Evolutionary conservation across 495 filamentous ascomycete genomes (phyloP), one percentile per base, ranked within the genome.

Genomic region (Bombardia bombarda): DNA sequence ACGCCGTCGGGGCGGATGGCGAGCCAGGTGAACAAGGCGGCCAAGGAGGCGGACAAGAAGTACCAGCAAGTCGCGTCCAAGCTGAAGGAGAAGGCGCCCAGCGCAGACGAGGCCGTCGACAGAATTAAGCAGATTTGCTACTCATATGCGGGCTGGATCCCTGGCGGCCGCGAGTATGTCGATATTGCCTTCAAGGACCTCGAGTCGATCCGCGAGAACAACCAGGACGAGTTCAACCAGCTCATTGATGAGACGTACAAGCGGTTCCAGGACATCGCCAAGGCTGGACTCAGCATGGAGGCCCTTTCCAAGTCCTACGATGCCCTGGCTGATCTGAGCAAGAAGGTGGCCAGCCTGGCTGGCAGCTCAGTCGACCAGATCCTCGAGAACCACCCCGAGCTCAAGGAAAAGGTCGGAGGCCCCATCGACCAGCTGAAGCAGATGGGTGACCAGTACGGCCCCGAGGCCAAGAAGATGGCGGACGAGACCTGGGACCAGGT

Each of bases 401-500:
- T 85, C 9, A 81, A 82, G 64, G 73, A 84, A 54, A 75, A 78
- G 62, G 56, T 86, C 22, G 80, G 80, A n/a, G 75, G 72, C 4
- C 72, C 73, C 36, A 59, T 77, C 26, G 67, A 80, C 25, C 68
- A 80, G 56, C 56, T 85, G 32, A 83, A 81, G 66, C 54, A 78
- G 48, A 69, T 82, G 63, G 78, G 75, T 22, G 70, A 82, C 22
- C 54, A 73, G 18, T 78, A 79, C 53, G 82, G 82, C 0, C 81
- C 80, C 0, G 75, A 84, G 50, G 80, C 79, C 0, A 80, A 80
- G 66, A 79, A 83, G 66, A 68, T 82, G 58, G 69, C 80, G 5
- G 76, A 84, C 36, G 64, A 79, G 62, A 82, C 79, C 7, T 84
- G 77, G 71, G 49, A 72, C 13, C 67, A 84, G 50, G 65, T 83